Conservation (phyloP, 169 alveolate genomes). For the Plasmodium berghei region DNA sequence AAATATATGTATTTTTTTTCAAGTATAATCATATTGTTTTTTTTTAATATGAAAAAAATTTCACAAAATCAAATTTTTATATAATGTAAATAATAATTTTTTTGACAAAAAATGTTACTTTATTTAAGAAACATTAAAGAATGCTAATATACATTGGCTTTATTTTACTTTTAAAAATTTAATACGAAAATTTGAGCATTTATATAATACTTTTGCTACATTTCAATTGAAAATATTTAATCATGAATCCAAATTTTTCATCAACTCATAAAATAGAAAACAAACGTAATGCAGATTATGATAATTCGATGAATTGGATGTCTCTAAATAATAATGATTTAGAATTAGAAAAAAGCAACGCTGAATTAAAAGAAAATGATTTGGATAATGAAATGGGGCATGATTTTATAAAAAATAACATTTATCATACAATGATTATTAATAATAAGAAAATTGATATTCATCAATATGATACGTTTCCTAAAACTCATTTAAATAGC, state of each 20-base stretch:
- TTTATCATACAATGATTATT: constrained; percentile 44
- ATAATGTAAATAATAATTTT: too few species aligned
- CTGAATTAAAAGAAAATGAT: constrained; percentile 11
- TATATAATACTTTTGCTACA: constrained; percentile 6
- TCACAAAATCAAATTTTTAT: too few species aligned
- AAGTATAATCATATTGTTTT: too few species aligned
- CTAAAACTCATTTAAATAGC: constrained; percentile 62
- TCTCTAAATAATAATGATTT: constrained; percentile 35
- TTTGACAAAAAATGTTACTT: too few species aligned
- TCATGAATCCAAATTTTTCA: constrained; percentile 12
- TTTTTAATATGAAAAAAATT: too few species aligned
- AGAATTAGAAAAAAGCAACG: constrained; percentile 40
- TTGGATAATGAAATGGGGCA: not conserved
- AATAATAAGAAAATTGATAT: constrained; percentile 51
- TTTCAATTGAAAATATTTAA: constrained; percentile 17
- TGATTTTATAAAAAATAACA: constrained; percentile 19
- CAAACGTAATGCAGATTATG: constrained; percentile 1
- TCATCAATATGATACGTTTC: constrained; percentile 65
- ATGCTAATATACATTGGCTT: not conserved
- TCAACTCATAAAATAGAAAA: constrained; percentile 46
- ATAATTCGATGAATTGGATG: constrained; percentile 18
- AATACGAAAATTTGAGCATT: not conserved
- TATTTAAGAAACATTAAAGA: not conserved
- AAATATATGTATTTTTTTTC: too few species aligned
- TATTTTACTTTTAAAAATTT: not conserved